Base-by-base conservation (phyloP, 2,329 filamentous ascomycete species). In the Penicillium expansum region DNA sequence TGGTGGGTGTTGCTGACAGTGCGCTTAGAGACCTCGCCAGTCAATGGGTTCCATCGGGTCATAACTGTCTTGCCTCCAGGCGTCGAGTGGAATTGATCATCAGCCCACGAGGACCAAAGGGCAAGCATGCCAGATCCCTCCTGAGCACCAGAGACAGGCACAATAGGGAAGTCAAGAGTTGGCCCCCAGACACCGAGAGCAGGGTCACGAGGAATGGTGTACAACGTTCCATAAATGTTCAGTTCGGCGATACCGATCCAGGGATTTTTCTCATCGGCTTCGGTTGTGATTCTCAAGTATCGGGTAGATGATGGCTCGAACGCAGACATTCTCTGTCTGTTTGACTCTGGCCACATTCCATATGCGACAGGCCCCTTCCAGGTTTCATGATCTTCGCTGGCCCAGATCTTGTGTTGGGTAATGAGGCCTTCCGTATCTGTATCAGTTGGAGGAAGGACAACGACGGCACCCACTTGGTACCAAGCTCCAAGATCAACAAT, bases 111-210 rank as follows among this genome's bases (percentile, higher is more conserved):
- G 0, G 62, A 65, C 64, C 65, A 67, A 6, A 59, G 48, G 1
- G 62, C 48, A 20, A 67, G 44, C 10, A 52, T 55, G 20, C 59
- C 59, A 27, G 55, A 59, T 10, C 44, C 52, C 13, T 65, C 61
- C 14, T 67, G 60, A 10, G 65, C 67, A 38, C 52, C 57, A 13
- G 66, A 55, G 7, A 64, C 68, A 2, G 68, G 62, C 2, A 69
- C 62, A 10, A 70, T 55, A 16, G 68, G 68, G 11, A 70, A 61
- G 47, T 71, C 58, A 20, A 69, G 44, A 6, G 64, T 69, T 8
- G 66, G 64, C 1, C 67, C 67, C 66, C 66, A 69, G 20, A 59
- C 42, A 52, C 67, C 67, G 5, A 53, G 58, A n/a, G 50, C 33
- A n/a, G 60, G 62, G 4, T 65, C 42, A 5, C 43, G 48, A 14